Evolutionary conservation across 2,329 filamentous ascomycete species (phyloP), one percentile per base, ranked within the genome.

Genomic region (Cladosporium sp.): DNA sequence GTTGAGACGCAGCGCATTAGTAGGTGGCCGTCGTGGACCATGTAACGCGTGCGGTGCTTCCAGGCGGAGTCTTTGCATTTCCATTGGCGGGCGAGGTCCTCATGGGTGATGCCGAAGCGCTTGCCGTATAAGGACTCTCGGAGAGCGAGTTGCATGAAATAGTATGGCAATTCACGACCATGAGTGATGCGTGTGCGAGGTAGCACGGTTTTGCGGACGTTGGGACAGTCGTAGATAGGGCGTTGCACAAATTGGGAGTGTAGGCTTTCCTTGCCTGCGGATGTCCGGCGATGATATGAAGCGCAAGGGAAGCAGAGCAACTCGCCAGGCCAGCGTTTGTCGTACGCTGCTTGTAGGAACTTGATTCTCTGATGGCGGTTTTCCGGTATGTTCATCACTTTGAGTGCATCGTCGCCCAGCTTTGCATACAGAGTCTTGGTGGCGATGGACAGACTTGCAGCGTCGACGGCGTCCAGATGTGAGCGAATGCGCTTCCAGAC

Each of bases 231-330:
- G 74, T 85, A 87, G 14, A 88, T 73, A 1, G 85, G 86, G 68
- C 87, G 87, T 26, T 85, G 72, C 15, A 87, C 79, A 55, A 82
- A 80, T 32, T 84, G 79, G 2, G 84, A 82, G 70, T 84, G 84
- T 15, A 88, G 74, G 12, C 78, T 80, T 71, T 89, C 87, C 38
- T 79, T 69, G 21, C 86, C 86, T 41, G 80, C 80, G 61, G 83
- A 79, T 1, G 80, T 84, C 52, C 87, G 82, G 5, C 80, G 74
- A 72, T 89, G 87, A 74, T 84, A 88, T 65, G 76, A 78, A 15
- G 77, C 81, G 72, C 87, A 89, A 5, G 82, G 81, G 71, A 87
- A 86, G 74, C 87, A 89, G 64, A 88, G 80, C 7, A 89, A 79
- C 70, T 88, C 85, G 41, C 81, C 78, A 2, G 86, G 86, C 21